Base-by-base conservation (phyloP, 352 stramenopile species). In the Globisporangium orthogonon region DNA sequence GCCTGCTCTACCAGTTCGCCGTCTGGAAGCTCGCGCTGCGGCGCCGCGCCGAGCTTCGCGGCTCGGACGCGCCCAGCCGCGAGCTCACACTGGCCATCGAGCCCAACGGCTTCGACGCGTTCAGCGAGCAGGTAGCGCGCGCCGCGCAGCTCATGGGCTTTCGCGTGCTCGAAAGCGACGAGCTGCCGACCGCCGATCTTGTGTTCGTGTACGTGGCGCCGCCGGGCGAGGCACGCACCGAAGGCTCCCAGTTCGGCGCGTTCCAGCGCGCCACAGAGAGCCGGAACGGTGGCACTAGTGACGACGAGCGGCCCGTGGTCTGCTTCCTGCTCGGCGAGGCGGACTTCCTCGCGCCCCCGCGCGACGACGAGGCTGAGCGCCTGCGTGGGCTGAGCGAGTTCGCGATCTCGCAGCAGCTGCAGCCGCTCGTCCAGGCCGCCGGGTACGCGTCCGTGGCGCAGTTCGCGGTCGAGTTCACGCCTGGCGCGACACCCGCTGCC, bases 381-480 rank as follows among this genome's bases (percentile, higher is more conserved):
- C 33, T 81, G 46, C 69, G 84, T 30, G 80, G 81, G 15, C 65
- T 94, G 7, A 90, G 80, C 54, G 82, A 81, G 52, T 90, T 94
- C 60, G 84, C 82, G 28, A 87, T 92, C 54, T 87, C 82, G 6
- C 84, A 91, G 53, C 66, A 85, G 39, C 70, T 94, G 14, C 66
- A 69, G 18, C 80, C 71, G 28, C 57, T 78, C 56, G 69, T 85
- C 13, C 54, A 72, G 29, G 55, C 65, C 1, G 77, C 69, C 2
- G 50, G 65, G 28, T 90, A 86, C 61, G 55, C 65, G 35, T 80
- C 75, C 0, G 59, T 89, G 33, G 74, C 75, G 9, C 80, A 91
- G 17, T 90, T 85, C 50, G 76, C 83, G 0, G 78, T 91, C 58
- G 84, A 94, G 60, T 94, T 88, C 66, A 70, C 75, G 31, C 56